Conservation (phyloP, 129 eudicot genomes). For the Ambrosia trifida region DNA sequence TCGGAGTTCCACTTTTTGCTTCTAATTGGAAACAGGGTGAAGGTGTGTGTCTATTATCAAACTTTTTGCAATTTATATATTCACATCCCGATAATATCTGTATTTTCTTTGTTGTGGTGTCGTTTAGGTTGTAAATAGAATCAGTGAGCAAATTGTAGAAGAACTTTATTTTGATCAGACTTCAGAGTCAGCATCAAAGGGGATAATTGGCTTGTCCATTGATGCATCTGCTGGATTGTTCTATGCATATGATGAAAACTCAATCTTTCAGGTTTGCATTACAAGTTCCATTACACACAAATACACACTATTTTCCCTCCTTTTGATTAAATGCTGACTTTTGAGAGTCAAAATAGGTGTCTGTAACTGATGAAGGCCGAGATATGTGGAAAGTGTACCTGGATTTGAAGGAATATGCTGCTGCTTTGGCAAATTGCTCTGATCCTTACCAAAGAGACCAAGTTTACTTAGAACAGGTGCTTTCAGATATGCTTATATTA, state of each 20-base stretch:
- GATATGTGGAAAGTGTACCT: slow-evolving; percentile 42
- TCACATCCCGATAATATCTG: background rate
- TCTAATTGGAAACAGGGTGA: slow-evolving; percentile 86
- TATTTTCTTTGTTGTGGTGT: slow-evolving; percentile 1
- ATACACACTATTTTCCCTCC: background rate
- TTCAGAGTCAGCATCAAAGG: slow-evolving; percentile 73
- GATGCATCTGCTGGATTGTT: slow-evolving; percentile 98
- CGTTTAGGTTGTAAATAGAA: slow-evolving; percentile 81
- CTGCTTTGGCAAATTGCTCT: slow-evolving; percentile 89
- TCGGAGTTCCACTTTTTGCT: slow-evolving; percentile 96
- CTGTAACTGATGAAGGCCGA: slow-evolving; percentile 93
- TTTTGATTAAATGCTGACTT: slow-evolving; percentile 13
- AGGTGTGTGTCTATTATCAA: slow-evolving; percentile 42
- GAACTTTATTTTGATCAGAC: slow-evolving; percentile 89
- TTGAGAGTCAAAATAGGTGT: slow-evolving; percentile 54
- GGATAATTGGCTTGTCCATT: slow-evolving; percentile 82
- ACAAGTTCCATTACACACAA: background rate
- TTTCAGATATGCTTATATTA: background rate
- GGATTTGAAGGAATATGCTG: slow-evolving; percentile 78
- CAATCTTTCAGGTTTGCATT: slow-evolving; percentile 74
- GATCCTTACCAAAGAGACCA: slow-evolving; percentile 93
- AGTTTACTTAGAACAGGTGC: slow-evolving; percentile 90
- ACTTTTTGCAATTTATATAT: background rate
- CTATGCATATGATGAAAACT: slow-evolving; percentile 89
- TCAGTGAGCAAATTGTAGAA: slow-evolving; percentile 92